Evolutionary conservation across 2,329 filamentous ascomycete genomes (phyloP), one percentile per base, ranked within the genome.

Genomic region (Fusarium irregulare): DNA sequence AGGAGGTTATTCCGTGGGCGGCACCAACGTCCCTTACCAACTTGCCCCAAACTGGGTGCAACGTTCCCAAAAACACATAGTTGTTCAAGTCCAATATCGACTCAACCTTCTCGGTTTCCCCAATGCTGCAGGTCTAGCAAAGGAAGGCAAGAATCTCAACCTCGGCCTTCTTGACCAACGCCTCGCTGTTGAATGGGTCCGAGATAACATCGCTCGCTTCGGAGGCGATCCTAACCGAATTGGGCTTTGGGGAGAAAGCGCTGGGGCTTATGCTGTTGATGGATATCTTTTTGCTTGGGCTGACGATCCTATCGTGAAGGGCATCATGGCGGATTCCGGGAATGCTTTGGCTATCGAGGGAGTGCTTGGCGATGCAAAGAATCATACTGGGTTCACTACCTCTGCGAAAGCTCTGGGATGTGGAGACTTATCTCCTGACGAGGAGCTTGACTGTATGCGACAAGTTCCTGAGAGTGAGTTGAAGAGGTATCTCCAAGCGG

Each of bases 101-200:
- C 56, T 72, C 5, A 72, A 72, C 12, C 20, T 73, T 3, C 25
- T 72, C 1, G 70, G 70, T 1, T 25, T 71, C 2, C 70, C 70
- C 0, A 72, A 72, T 3, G 50, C 70, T 2, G 54, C 44, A 12
- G 70, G 56, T 0, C n/a, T 72, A 1, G 53, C 7, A 11, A n/a
- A 21, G 4, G 7, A 44, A 5, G 56, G 41, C 6, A 42, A 65
- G 8, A 70, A 71, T 3, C 28, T 70, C 9, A 72, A 72, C 14
- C 27, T 72, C 25, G 55, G 54, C 9, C 54, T 72, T 2, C 69
- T 72, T 14, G 70, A 73, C 3, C 70, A 72, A 5, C 66, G 70
- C 12, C 54, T 72, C 0, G 70, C 70, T 7, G 69, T 72, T 11
- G 70, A 72, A 59, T 72, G 70, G 70, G 70, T 73, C 6, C 63